phyloP scores from a whole-genome alignment of 257 asterid species.

The Penstemon davidsonii region DNA sequence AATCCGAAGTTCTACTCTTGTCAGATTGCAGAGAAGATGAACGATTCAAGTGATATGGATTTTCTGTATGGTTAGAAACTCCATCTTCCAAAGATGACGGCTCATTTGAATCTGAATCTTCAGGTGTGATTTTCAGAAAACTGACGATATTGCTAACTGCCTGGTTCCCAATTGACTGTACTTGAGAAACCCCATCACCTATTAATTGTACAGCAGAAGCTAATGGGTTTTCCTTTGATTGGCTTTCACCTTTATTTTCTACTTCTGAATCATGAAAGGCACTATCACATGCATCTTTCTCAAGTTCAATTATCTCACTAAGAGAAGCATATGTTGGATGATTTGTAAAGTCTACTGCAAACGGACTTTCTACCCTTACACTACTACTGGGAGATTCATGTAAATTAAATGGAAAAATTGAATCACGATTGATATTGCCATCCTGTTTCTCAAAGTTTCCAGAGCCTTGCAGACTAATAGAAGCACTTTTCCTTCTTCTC shows the following conservation, averaged over 20 bases:
- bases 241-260: constrained; percentile 54
- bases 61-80: constrained; percentile 32
- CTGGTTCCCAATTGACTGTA: constrained; percentile 93
- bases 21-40: constrained; percentile 79
- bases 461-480: constrained; percentile 43
- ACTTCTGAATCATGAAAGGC: constrained; percentile 41
- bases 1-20: constrained; percentile 66
- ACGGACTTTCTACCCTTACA: constrained; percentile 35
- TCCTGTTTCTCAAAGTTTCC: constrained; percentile 61
- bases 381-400: too few species aligned
- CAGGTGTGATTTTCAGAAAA: constrained; percentile 76
- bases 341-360: constrained; percentile 49
- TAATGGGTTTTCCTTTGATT: constrained; percentile 67
- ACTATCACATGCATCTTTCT: constrained; percentile 50
- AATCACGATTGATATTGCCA: constrained; percentile 40
- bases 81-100: constrained; percentile 48
- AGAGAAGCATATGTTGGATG: constrained; percentile 46
- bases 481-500: constrained; percentile 62
- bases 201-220: constrained; percentile 90
- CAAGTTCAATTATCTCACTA: constrained; percentile 78
- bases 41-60: constrained; percentile 41
- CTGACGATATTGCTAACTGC: constrained; percentile 88
- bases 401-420: constrained; percentile 40
- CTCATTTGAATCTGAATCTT: constrained; percentile 76
- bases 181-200: constrained; percentile 95